Evolutionary conservation across 345 rosid genomes (phyloP), one percentile per base, ranked within the genome.

Genomic region (Erysimum cheiranthoides): DNA sequence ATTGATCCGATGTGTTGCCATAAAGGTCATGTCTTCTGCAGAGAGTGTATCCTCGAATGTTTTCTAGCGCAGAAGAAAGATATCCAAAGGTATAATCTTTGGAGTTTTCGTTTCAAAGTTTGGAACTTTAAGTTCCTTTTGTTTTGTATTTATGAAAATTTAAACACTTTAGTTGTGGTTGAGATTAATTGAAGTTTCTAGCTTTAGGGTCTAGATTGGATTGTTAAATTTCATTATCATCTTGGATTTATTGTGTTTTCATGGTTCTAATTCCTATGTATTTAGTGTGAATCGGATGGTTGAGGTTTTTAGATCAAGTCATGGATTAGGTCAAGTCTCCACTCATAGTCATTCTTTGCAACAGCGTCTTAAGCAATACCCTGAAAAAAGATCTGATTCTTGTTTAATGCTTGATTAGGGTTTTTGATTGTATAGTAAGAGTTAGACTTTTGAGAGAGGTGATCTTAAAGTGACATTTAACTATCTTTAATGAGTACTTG

Each of bases 1-100:
- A 90, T 92, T 18, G 89, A 89, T 34, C 97, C 99, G 12, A 68
- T 95, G 90, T 90, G 90, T 75, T 95, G 99, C 85, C 94, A 84
- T 34, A 90, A 88, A 49, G 99, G 99, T 7, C 99, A 92, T 71
- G 90, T 90, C 53, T 92, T 86, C 53, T 92, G 99, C 60, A 95
- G 84, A 68, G 97, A 95, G 54, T 92, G 99, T 80, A 92, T 92
- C 62, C 89, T 92, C 75, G 89, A 90, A 74, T 95, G 97, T 79
- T 85, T 95, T 62, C 73, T 95, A 5, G 76, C 94, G 36, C 99
- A 95, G 86, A 95, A 89, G 76, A 95, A 95, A 75, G 97, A 91
- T 71, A 93, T 89, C 21, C 92, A 85, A 38, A 86, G 98, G 96
- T 88, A 38, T 35, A 70, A 4, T 9, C 5, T 10, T 53, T 51